Conservation (phyloP, 768 basidiomycete genomes). For the Russula virescens region DNA sequence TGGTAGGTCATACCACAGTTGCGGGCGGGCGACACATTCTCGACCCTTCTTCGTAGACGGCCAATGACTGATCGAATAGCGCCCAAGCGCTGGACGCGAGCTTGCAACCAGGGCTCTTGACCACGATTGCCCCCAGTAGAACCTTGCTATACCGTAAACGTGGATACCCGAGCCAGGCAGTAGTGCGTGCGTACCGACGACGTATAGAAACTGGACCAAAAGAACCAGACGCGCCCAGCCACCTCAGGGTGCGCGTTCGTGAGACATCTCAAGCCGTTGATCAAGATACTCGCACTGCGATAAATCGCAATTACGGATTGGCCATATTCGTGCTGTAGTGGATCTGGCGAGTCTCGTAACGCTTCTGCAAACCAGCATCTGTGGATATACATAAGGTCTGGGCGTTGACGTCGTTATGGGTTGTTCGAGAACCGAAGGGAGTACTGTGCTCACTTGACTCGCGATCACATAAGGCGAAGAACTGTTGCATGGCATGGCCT, state of each 20-base stretch:
- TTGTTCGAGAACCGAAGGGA: neutral
- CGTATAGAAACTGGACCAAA: conserved; percentile 47
- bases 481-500: conserved; percentile 41
- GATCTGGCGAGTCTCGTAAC: conserved; percentile 37
- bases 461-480: conserved; percentile 35
- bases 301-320: conserved; percentile 42
- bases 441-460: conserved; percentile 42
- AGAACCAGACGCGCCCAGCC: conserved; percentile 40
- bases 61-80: conserved; percentile 35
- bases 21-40: conserved; percentile 32
- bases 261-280: conserved; percentile 36
- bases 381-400: conserved; percentile 33
- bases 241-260: conserved; percentile 34
- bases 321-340: conserved; percentile 40
- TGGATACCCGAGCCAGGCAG: neutral
- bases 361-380: conserved; percentile 46
- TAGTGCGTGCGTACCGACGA: conserved; percentile 37
- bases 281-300: conserved; percentile 40
- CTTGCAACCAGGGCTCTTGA: conserved; percentile 41
- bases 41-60: conserved; percentile 42
- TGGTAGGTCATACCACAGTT: neutral
- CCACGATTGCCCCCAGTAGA: conserved; percentile 41
- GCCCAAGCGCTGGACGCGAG: conserved; percentile 37
- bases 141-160: conserved; percentile 31
- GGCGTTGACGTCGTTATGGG: neutral